Conservation (phyloP, 805 yeast genomes). For the Naumovozyma baii region DNA sequence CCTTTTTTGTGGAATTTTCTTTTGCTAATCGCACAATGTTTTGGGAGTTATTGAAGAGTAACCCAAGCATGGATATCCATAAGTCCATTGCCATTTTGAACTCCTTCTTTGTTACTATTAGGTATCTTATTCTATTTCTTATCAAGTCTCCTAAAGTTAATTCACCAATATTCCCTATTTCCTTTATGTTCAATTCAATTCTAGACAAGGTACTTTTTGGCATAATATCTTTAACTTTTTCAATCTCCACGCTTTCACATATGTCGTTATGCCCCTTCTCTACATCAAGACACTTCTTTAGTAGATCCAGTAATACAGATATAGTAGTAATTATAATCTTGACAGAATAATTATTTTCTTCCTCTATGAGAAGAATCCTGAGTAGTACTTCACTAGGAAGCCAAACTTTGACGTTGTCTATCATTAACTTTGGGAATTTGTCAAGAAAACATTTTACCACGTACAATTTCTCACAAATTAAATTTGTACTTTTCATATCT, state of each 20-base stretch:
- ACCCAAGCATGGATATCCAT: conserved; percentile 24
- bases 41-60: conserved; percentile 15
- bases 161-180: background rate
- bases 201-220: conserved; percentile 6
- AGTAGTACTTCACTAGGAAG: conserved; percentile 21
- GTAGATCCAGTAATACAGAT: conserved; percentile 16
- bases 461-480: conserved; percentile 19
- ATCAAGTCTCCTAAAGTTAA: conserved; percentile 14
- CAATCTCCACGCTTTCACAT: conserved; percentile 8
- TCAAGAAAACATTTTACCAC: conserved; percentile 15
- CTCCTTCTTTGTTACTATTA: conserved; percentile 12
- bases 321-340: conserved; percentile 14
- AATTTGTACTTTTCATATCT: conserved; percentile 20
- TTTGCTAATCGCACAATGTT: conserved; percentile 3
- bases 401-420: conserved; percentile 16
- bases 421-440: conserved; percentile 20
- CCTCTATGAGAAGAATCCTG: conserved; percentile 10
- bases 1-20: conserved; percentile 1
- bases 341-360: conserved; percentile 13
- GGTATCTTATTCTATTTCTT: conserved; percentile 10
- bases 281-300: conserved; percentile 15
- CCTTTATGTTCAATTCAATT: background rate
- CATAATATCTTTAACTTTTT: conserved; percentile 4
- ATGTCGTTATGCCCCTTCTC: conserved; percentile 5
- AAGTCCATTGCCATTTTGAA: conserved; percentile 22